phyloP scores from a whole-genome alignment of 2,329 filamentous ascomycete species.

The Aspergillus sp. region DNA sequence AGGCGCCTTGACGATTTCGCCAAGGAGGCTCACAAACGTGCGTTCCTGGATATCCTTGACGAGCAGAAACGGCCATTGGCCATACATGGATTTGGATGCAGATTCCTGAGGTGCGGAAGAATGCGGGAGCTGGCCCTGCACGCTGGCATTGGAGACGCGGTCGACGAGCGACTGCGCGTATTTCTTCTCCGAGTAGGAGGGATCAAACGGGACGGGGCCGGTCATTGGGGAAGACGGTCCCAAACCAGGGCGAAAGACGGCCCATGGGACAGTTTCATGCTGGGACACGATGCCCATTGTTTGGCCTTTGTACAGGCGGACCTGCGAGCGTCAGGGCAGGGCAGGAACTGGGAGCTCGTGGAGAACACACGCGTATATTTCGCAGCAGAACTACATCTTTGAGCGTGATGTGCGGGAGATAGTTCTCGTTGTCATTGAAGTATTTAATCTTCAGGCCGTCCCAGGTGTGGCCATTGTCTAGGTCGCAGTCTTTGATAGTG shows the following conservation, averaged over 20 bases:
- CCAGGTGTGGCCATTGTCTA: slow-evolving; percentile 36
- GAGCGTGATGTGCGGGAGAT: slow-evolving; percentile 37
- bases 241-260: slow-evolving; percentile 22
- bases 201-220: slow-evolving; percentile 19
- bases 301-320: slow-evolving; percentile 12
- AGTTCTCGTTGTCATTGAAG: slow-evolving; percentile 44
- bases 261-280: slow-evolving; percentile 20
- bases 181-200: slow-evolving; percentile 19
- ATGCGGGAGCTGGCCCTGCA: neutral
- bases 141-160: slow-evolving; percentile 1
- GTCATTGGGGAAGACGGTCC: slow-evolving; percentile 16
- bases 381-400: slow-evolving; percentile 59
- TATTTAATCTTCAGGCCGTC: slow-evolving; percentile 45
- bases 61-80: slow-evolving; percentile 41
- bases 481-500: slow-evolving; percentile 49
- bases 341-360: slow-evolving; percentile 16
- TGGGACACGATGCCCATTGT: slow-evolving; percentile 20
- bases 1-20: slow-evolving; percentile 56
- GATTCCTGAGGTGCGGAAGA: slow-evolving; percentile 4
- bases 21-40: slow-evolving; percentile 60
- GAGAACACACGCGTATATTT: slow-evolving; percentile 42
- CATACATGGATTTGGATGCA: slow-evolving; percentile 1
- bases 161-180: slow-evolving; percentile 10
- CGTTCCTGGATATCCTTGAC: slow-evolving; percentile 53
- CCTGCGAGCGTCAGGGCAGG: slow-evolving; percentile 6